Evolutionary conservation across 1,139 yeast genomes (phyloP).

Genomic region (Yamadazyma oceani): DNA sequence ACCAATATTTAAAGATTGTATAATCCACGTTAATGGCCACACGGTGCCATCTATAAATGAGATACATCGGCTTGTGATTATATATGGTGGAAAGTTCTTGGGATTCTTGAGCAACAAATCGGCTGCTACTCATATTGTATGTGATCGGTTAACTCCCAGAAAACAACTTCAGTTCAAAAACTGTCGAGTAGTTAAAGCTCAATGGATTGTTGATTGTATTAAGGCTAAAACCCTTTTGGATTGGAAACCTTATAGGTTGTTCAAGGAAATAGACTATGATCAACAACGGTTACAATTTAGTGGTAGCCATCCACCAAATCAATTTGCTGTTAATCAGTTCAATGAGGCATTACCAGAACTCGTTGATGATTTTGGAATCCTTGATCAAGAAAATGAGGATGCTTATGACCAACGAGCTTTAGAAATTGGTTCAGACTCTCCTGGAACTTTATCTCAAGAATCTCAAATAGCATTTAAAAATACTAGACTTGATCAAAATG

Average conservation of each 20-base stretch:
- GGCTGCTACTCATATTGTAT: conserved; percentile 80
- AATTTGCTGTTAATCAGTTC: conserved; percentile 3
- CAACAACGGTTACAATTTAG: conserved; percentile 40
- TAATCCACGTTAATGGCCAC: conserved; percentile 80
- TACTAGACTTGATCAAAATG: conserved; percentile 6
- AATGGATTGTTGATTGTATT: conserved; percentile 76
- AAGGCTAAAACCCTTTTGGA: conserved; percentile 46
- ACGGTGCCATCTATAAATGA: conserved; percentile 76
- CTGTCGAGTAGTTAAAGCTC: conserved; percentile 76
- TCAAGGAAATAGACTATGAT: conserved; percentile 53
- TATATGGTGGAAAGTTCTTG: conserved; percentile 79
- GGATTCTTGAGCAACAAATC: conserved; percentile 69
- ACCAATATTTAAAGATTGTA: conserved; percentile 60
- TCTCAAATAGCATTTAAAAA: conserved; percentile 2
- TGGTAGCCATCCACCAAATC: not conserved
- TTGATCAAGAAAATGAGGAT: conserved; percentile 11
- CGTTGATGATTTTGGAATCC: conserved; percentile 1
- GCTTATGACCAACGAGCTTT: conserved; percentile 3
- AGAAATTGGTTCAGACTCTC: not conserved
- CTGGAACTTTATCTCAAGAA: not conserved
- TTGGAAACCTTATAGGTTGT: conserved; percentile 66
- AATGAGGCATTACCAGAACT: conserved; percentile 10
- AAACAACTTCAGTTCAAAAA: conserved; percentile 64
- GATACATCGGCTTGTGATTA: conserved; percentile 66
- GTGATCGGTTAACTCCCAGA: conserved; percentile 74